phyloP scores from a whole-genome alignment of 106 monocot species.

The Apostasia shenzhenica region DNA sequence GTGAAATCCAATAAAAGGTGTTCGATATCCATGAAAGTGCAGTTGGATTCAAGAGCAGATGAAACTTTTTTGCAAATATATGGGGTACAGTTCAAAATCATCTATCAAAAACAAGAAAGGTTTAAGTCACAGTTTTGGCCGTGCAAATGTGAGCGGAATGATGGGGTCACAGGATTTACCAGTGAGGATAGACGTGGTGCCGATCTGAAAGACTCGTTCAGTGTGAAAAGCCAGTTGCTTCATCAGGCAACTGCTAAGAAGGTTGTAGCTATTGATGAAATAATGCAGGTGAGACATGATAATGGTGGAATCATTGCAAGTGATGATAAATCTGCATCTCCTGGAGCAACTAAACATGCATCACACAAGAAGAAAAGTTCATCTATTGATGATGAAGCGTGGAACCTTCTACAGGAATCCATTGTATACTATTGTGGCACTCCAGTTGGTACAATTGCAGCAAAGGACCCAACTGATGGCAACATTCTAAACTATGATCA shows the following conservation, averaged over 20 bases:
- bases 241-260: slow-evolving; percentile 23
- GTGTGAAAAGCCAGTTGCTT: slow-evolving; percentile 29
- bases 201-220: slow-evolving; percentile 38
- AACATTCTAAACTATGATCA: slow-evolving; percentile 88
- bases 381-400: slow-evolving; percentile 83
- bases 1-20: slow-evolving; percentile 13
- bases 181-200: slow-evolving; percentile 45
- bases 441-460: slow-evolving; percentile 96
- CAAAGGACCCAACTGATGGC: slow-evolving; percentile 78
- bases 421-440: slow-evolving; percentile 78
- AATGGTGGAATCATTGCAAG: slow-evolving; percentile 13
- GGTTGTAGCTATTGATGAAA: slow-evolving; percentile 22
- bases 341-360: slow-evolving; percentile 14
- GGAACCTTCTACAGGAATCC: slow-evolving; percentile 71
- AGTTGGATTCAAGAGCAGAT: background rate
- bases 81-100: slow-evolving; percentile 2
- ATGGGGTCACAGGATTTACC: slow-evolving; percentile 25
- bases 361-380: slow-evolving; percentile 25
- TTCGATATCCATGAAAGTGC: slow-evolving; percentile 4
- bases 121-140: slow-evolving; percentile 2
- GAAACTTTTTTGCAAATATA: slow-evolving; percentile 4
- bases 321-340: slow-evolving; percentile 9
- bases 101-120: background rate
- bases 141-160: slow-evolving; percentile 43
- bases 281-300: slow-evolving; percentile 14